These are phyloP conservation scores for Rubroshorea leprosula DNA, from an alignment of 345 rosid genomes.

Conservation along the genomic window DNA sequence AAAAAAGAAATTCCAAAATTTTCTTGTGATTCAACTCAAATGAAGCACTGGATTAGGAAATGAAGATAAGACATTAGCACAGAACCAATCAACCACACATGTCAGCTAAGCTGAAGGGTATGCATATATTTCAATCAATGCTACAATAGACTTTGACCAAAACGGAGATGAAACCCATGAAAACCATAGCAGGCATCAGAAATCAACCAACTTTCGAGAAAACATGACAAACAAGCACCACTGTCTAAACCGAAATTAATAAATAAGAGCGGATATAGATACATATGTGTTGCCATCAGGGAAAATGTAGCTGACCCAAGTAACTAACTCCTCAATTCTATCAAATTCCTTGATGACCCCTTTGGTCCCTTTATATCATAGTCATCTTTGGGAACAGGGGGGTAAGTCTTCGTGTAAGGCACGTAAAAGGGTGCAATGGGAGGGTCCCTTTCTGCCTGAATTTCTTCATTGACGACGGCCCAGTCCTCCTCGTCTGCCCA, in stretches of 20 bases:
- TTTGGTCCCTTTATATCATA: too few relatives aligned
- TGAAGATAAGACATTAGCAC: too few relatives aligned
- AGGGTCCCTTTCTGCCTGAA: slow-evolving; percentile 52
- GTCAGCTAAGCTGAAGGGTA: too few relatives aligned
- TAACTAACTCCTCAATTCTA: slow-evolving; percentile 85
- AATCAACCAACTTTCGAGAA: not conserved
- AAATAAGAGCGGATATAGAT: not conserved
- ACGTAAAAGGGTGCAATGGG: slow-evolving; percentile 78
- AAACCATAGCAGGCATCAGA: too few relatives aligned
- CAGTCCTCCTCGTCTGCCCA: slow-evolving; percentile 79
- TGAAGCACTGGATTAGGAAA: too few relatives aligned
- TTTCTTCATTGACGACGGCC: slow-evolving; percentile 50
- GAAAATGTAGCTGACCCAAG: slow-evolving; percentile 94
- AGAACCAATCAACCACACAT: too few relatives aligned
- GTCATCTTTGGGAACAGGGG: slow-evolving; percentile 62
- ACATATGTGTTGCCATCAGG: slow-evolving; percentile 79
- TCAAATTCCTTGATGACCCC: too few relatives aligned
- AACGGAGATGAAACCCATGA: too few relatives aligned
- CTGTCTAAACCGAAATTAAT: too few relatives aligned
- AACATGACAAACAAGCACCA: not conserved
- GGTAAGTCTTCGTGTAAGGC: slow-evolving; percentile 79
- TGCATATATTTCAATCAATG: too few relatives aligned
- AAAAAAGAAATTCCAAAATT: not conserved
- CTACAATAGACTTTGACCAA: too few relatives aligned
- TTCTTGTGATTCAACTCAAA: too few relatives aligned